phyloP scores from a whole-genome alignment of 2,329 filamentous ascomycete species.

The Paraconiothyrium brasiliense region DNA sequence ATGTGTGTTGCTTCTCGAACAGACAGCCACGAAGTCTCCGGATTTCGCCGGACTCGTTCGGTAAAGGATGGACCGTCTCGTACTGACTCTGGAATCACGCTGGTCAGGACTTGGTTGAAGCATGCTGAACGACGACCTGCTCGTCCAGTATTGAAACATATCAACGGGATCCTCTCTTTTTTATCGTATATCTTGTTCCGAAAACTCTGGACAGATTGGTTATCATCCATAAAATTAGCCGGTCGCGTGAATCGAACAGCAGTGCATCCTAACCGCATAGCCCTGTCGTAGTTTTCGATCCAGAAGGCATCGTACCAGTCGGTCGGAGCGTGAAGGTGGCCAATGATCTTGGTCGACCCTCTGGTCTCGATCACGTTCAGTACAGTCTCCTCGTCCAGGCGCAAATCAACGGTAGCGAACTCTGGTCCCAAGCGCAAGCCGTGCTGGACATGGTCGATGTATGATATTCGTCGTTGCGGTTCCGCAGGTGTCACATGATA shows the following conservation, averaged over 20 bases:
- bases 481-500: conserved; percentile 48
- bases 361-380: conserved; percentile 60
- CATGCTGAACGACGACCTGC: conserved; percentile 71
- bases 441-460: conserved; percentile 67
- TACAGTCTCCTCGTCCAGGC: conserved; percentile 63
- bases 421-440: conserved; percentile 70
- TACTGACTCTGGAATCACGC: conserved; percentile 64
- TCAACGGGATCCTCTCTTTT: conserved; percentile 61
- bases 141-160: conserved; percentile 71
- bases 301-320: conserved; percentile 68
- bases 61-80: conserved; percentile 42
- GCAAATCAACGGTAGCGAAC: conserved; percentile 67
- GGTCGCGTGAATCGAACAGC: conserved; percentile 69
- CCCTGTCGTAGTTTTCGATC: conserved; percentile 66
- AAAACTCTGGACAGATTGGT: conserved; percentile 67
- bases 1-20: conserved; percentile 70
- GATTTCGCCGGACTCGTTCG: conserved; percentile 45
- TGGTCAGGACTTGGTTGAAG: conserved; percentile 72
- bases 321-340: conserved; percentile 59
- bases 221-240: conserved; percentile 67
- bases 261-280: conserved; percentile 67
- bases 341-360: conserved; percentile 70
- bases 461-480: conserved; percentile 47
- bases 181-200: conserved; percentile 60
- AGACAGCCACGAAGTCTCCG: conserved; percentile 63